Evolutionary conservation across 768 basidiomycete species (phyloP), one percentile per base, ranked within the genome.

Genomic region (Phylloporus rhodoxanthus): DNA sequence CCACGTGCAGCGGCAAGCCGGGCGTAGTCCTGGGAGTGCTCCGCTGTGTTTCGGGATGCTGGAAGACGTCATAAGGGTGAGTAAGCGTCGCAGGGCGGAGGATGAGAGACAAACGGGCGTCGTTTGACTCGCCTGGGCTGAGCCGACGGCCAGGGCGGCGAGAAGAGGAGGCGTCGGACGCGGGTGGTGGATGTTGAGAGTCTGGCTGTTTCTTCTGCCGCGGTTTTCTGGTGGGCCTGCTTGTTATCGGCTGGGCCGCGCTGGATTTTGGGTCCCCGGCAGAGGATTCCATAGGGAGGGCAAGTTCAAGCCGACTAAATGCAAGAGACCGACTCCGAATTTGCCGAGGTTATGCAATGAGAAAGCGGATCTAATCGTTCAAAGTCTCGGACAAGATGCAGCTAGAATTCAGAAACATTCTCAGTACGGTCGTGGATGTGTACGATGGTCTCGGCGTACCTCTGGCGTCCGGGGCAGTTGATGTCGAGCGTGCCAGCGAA

Each of bases 141-240:
- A 52, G 61, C 60, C 64, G 60, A 51, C 65, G 66, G 56, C 45
- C 56, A 59, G 56, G 30, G 33, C 59, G 66, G 57, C 56, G 58
- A 44, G 62, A 56, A 49, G 55, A 54, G 34, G 63, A 51, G 36
- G 59, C 21, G 55, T 54, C 53, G 46, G 56, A 51, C 28, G 57
- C 55, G 52, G 4, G 54, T 45, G 29, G 10, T 44, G 55, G 34
- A 32, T 60, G 53, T 26, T 60, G 55, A 41, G 64, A 52, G 52
- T 67, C 68, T 59, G 69, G 61, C 51, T 65, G 69, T 68, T 75
- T 80, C 60, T 70, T 73, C 59, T 81, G 79, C 76, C 81, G 81
- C 47, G 66, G 58, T 63, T 74, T 80, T 66, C 71, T 83, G n/a
- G 68, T 43, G 48, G 68, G 60, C 56, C 56, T 67, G 57, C 68